phyloP scores from a whole-genome alignment of 805 yeast genomes.

The Pichia cephalocereana region DNA sequence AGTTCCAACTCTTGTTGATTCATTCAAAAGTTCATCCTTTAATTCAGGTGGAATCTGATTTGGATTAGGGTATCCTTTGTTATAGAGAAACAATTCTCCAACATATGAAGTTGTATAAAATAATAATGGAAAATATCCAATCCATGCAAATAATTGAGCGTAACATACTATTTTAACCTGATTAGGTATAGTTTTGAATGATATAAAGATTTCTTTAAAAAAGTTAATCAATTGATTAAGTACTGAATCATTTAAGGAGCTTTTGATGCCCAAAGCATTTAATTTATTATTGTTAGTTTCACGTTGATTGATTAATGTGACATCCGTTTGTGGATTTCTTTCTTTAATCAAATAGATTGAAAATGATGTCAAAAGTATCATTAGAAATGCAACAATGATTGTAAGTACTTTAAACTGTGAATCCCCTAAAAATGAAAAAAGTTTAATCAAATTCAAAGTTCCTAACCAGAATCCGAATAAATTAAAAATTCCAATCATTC shows the following conservation, averaged over 20 bases:
- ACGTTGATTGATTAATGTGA: slow-evolving; percentile 31
- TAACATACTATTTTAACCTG: slow-evolving; percentile 43
- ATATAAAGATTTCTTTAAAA: slow-evolving; percentile 27
- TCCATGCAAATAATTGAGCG: slow-evolving; percentile 59
- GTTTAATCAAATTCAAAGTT: slow-evolving; percentile 32
- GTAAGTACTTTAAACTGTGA: slow-evolving; percentile 46
- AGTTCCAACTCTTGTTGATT: slow-evolving; percentile 43
- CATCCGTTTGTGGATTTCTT: slow-evolving; percentile 37
- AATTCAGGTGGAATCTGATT: slow-evolving; percentile 32
- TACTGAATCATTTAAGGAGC: slow-evolving; percentile 15
- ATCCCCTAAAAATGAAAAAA: slow-evolving; percentile 34
- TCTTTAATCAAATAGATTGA: slow-evolving; percentile 38
- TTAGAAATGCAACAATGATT: slow-evolving; percentile 31
- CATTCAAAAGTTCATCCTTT: slow-evolving; percentile 29
- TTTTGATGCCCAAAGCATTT: slow-evolving; percentile 27
- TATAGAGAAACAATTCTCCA: slow-evolving; percentile 44
- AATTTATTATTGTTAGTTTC: slow-evolving; percentile 25
- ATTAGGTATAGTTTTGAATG: slow-evolving; percentile 35
- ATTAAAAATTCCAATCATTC: slow-evolving; percentile 53
- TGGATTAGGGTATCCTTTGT: slow-evolving; percentile 30
- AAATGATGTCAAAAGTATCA: slow-evolving; percentile 31
- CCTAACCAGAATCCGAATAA: slow-evolving; percentile 49
- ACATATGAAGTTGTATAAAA: slow-evolving; percentile 60
- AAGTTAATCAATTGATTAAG: slow-evolving; percentile 18
- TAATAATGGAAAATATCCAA: slow-evolving; percentile 57